Percentiles rank a stretch among this genome's conserved stretches.
Conservation (phyloP, 768 basidiomycete genomes). For the Bullera alba region DNA sequence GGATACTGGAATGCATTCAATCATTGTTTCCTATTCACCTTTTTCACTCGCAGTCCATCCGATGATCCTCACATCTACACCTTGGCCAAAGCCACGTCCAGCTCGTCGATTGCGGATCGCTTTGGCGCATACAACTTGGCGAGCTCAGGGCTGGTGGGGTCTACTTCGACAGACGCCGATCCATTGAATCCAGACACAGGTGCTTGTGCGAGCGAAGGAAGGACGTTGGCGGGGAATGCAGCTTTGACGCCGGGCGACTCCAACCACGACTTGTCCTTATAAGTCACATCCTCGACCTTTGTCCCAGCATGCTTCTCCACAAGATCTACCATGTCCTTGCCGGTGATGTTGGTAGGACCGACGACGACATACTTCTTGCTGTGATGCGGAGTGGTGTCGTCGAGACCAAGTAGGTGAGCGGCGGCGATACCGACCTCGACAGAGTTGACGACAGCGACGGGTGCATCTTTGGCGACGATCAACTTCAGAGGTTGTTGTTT, state of each 20-base stretch:
- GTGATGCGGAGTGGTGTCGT: slow-evolving; percentile 4
- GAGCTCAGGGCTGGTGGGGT: not conserved
- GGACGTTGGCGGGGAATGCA: slow-evolving; percentile 1
- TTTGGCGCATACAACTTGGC: slow-evolving; percentile 2
- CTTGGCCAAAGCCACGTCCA: too few relatives aligned
- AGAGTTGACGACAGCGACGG: slow-evolving; percentile 11
- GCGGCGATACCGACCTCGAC: slow-evolving; percentile 14
- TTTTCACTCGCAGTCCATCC: too few relatives aligned
- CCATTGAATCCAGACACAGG: not conserved
- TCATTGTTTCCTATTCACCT: too few relatives aligned
- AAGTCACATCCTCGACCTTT: slow-evolving; percentile 8
- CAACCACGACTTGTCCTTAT: not conserved
- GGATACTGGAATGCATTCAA: too few relatives aligned
- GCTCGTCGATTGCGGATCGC: not conserved
- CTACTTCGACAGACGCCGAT: not conserved
- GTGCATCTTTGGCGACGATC: not conserved
- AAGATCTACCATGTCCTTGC: slow-evolving; percentile 1
- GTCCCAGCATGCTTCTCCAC: slow-evolving; percentile 13
- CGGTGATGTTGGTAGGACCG: slow-evolving; percentile 9
- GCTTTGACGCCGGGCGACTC: not conserved
- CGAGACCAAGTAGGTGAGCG: slow-evolving; percentile 3
- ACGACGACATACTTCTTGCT: slow-evolving; percentile 8
- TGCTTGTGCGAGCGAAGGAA: slow-evolving; percentile 1
- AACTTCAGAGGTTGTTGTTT: slow-evolving; percentile 3
- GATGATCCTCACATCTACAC: too few relatives aligned